These are phyloP conservation scores for Mycena indigotica DNA, from an alignment of 768 basidiomycete species.

Conservation along the genomic window DNA sequence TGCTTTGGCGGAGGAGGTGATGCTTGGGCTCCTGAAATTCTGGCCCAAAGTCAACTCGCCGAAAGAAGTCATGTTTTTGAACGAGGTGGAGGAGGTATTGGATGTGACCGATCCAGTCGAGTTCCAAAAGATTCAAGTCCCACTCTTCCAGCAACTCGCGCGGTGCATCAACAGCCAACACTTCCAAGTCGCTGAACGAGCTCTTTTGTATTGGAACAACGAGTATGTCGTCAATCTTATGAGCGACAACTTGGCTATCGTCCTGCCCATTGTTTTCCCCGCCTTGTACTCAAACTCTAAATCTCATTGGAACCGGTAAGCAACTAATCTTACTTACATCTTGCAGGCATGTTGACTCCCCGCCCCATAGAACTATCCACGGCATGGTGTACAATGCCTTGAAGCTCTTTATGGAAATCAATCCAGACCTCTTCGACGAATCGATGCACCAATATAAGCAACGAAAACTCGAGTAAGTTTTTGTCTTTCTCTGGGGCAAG, in stretches of 20 bases:
- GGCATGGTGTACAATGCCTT: slow-evolving; percentile 99
- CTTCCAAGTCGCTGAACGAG: slow-evolving; percentile 98
- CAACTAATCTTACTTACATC: slow-evolving; percentile 12
- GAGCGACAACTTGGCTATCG: slow-evolving; percentile 88
- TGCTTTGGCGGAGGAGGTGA: slow-evolving; percentile 89
- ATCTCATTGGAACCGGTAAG: slow-evolving; percentile 98
- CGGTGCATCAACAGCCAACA: slow-evolving; percentile 99
- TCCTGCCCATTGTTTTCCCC: slow-evolving; percentile 96
- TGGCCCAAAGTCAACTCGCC: slow-evolving; percentile 99
- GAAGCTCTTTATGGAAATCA: slow-evolving; percentile 99
- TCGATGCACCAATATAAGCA: slow-evolving; percentile 93
- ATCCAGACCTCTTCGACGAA: slow-evolving; percentile 93
- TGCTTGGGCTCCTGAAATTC: slow-evolving; percentile 92
- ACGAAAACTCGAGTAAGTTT: slow-evolving; percentile 68
- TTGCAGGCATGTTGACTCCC: slow-evolving; percentile 15
- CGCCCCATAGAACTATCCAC: slow-evolving; percentile 99
- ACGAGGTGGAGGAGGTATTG: slow-evolving; percentile 98
- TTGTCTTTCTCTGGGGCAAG: slow-evolving; percentile 1
- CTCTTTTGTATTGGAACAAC: slow-evolving; percentile 98
- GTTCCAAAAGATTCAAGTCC: slow-evolving; percentile 93
- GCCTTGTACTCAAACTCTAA: slow-evolving; percentile 94
- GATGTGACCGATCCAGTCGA: slow-evolving; percentile 97
- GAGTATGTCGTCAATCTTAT: slow-evolving; percentile 99
- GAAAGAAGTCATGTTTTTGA: slow-evolving; percentile 99
- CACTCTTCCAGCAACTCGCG: slow-evolving; percentile 91